phyloP scores from a whole-genome alignment of 1,139 yeast species.

The Kodamaea sp. region DNA sequence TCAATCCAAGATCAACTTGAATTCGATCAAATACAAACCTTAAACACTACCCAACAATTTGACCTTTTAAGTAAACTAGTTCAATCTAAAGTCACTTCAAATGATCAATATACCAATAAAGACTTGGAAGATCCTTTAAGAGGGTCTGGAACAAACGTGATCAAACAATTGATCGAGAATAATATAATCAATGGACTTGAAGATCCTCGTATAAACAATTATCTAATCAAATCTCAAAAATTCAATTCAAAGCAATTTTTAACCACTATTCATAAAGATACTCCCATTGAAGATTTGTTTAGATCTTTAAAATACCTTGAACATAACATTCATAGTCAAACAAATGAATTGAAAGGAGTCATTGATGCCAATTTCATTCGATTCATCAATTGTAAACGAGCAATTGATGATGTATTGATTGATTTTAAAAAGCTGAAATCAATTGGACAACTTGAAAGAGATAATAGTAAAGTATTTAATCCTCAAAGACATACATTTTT shows the following conservation, averaged over 20 bases:
- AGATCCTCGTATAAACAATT: constrained; percentile 48
- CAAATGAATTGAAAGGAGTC: constrained; percentile 60
- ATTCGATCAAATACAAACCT: constrained; percentile 21
- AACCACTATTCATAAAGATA: constrained; percentile 65
- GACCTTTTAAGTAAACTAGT: constrained; percentile 26
- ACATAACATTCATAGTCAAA: constrained; percentile 56
- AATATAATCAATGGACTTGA: constrained; percentile 35
- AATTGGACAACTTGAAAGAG: constrained; percentile 35
- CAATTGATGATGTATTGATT: constrained; percentile 37
- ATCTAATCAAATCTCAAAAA: constrained; percentile 64
- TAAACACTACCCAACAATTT: constrained; percentile 30
- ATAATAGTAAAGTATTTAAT: constrained; percentile 35
- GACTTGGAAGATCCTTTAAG: constrained; percentile 52
- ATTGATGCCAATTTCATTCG: constrained; percentile 72
- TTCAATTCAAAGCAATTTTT: constrained; percentile 72
- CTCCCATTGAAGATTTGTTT: constrained; percentile 61
- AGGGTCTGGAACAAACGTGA: constrained; percentile 43
- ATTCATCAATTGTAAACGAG: constrained; percentile 72
- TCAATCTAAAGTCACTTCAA: constrained; percentile 1
- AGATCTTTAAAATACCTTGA: constrained; percentile 59
- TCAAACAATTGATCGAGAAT: constrained; percentile 37
- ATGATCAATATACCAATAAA: constrained; percentile 5
- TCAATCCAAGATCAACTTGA: constrained; percentile 19
- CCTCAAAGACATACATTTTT: constrained; percentile 28
- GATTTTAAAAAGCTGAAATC: constrained; percentile 37